These are phyloP conservation scores for Dendrocalamus latiflorus DNA, from an alignment of 202 grass and related monocot species.

Conservation along the genomic window DNA sequence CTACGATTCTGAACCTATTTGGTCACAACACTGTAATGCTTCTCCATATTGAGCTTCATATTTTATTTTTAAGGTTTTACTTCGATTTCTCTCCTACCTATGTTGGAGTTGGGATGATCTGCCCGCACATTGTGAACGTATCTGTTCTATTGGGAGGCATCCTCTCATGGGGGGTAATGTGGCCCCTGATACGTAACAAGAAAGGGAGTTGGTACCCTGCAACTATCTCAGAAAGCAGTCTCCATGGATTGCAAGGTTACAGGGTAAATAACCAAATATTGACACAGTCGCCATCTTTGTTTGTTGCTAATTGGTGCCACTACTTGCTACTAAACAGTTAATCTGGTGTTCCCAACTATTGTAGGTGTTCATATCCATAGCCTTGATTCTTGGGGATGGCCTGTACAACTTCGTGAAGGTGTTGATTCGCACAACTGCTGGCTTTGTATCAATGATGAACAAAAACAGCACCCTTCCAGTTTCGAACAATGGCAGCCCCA, in stretches of 20 bases:
- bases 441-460: conserved; percentile 3
- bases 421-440: conserved; percentile 16
- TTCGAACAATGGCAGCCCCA: conserved; percentile 9
- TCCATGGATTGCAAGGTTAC: conserved; percentile 59
- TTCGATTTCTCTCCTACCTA: conserved; percentile 72
- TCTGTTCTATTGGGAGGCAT: conserved; percentile 75
- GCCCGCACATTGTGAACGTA: conserved; percentile 62
- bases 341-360: neutral
- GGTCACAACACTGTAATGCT: neutral
- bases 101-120: conserved; percentile 86
- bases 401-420: conserved; percentile 74
- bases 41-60: neutral
- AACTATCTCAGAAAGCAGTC: neutral
- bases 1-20: neutral
- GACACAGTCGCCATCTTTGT: neutral
- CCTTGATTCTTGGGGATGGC: conserved; percentile 71
- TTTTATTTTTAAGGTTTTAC: conserved; percentile 36
- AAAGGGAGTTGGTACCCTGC: conserved; percentile 53
- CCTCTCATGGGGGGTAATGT: conserved; percentile 73
- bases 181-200: conserved; percentile 62
- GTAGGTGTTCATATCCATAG: conserved; percentile 55
- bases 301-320: too few relatives aligned
- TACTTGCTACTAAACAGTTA: neutral
- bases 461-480: conserved; percentile 36
- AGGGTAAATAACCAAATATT: conserved; percentile 41